phyloP scores from a whole-genome alignment of 2,329 filamentous ascomycete genomes.

The Arthrobotrys pseudoclavata region DNA sequence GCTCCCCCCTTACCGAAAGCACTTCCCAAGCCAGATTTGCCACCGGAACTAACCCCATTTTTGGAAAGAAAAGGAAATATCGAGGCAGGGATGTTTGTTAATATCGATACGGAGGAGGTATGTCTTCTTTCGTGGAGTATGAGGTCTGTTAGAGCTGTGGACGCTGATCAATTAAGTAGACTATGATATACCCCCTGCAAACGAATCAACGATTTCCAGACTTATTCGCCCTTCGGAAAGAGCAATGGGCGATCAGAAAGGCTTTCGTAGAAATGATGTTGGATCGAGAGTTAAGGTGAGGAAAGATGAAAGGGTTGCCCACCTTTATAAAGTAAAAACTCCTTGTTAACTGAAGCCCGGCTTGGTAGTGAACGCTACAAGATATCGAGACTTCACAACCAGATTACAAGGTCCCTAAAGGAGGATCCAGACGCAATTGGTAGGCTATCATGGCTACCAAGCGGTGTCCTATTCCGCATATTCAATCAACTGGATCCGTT shows the following conservation, averaged over 20 bases:
- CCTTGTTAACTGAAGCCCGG: neutral
- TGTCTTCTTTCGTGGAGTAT: neutral
- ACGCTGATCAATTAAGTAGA: neutral
- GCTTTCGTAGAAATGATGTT: conserved; percentile 42
- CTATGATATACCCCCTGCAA: conserved; percentile 13
- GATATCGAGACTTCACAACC: neutral
- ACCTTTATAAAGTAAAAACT: neutral
- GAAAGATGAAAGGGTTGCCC: neutral
- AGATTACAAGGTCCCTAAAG: neutral
- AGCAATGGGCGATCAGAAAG: conserved; percentile 41
- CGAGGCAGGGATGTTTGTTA: conserved; percentile 43
- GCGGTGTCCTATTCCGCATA: conserved; percentile 13
- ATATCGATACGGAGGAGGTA: conserved; percentile 35
- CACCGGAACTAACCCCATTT: neutral
- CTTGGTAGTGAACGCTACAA: neutral
- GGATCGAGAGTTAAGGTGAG: neutral
- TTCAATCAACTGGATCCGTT: conserved; percentile 11
- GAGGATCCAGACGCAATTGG: neutral
- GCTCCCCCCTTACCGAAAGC: neutral
- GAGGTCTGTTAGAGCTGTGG: neutral
- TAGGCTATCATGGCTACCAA: conserved; percentile 1
- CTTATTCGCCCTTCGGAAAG: neutral
- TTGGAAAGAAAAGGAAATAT: conserved; percentile 14
- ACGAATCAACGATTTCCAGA: neutral
- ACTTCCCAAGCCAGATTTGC: neutral